Base-by-base conservation (phyloP, 1,284 basidiomycete species). In the Lignosus rhinocerotis region DNA sequence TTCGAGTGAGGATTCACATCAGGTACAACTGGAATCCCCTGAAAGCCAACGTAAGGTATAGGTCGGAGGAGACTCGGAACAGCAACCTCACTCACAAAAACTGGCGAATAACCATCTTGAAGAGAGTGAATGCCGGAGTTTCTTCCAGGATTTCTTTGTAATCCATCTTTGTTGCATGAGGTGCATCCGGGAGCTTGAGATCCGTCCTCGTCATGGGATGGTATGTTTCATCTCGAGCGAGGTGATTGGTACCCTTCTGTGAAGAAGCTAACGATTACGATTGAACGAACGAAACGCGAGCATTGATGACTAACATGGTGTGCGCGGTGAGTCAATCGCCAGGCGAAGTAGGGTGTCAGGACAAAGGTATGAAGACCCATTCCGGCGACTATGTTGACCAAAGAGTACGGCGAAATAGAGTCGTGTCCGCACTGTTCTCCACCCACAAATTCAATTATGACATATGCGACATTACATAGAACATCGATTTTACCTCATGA, bases 51-150 rank as follows among this genome's bases (percentile, higher is more conserved):
- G 1, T 16, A 21, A 36, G 14, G 41, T 58, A 30, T 74, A 21
- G 19, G 14, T 34, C n/a, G 16, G 39, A 12, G 21, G 11, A 25
- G 6, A 46, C 19, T 30, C 34, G 68, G 11, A 17, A 50, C 25
- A 38, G 36, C 11, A 16, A 38, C 4, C 10, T 6, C 41, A 66
- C 70, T 59, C 51, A 73, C 70, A 82, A 62, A 55, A 81, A 74
- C 68, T 84, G 74, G 64, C 83, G 80, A 21, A 84, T 64, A 51
- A 86, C 59, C 63, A 85, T 71, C 72, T 80, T 80, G 70, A 74
- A 70, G 39, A 87, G 72, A 49, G 81, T 80, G 72, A 76, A 85
- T 5, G 83, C 64, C 1, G 88, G 88, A 9, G 86, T 85, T 67
- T 90, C 76, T 33, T 73, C 75, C n/a, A 76, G 53, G 16, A 73